A percentile compares a stretch with the other conserved stretches of the same genome.
Conservation (phyloP, 2,329 filamentous ascomycete genomes). For the Zasmidium cellare region DNA sequence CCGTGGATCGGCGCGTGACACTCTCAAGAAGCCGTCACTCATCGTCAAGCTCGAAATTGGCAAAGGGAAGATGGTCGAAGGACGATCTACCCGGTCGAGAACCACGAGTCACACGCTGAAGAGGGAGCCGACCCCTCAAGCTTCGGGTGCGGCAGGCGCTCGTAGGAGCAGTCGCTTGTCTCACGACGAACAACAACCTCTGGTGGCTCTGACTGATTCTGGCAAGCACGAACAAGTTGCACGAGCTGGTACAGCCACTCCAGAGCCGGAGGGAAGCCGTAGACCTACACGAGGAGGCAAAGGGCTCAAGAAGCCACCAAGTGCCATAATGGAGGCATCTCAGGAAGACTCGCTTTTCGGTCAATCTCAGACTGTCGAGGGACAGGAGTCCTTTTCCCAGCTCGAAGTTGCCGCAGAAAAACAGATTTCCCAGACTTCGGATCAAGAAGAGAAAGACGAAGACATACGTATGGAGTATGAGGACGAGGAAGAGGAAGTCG, state of each 20-base stretch:
- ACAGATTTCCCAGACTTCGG: constrained; percentile 29
- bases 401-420: constrained; percentile 31
- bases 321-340: constrained; percentile 55
- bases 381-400: constrained; percentile 34
- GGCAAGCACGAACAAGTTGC: constrained; percentile 58
- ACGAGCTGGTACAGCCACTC: constrained; percentile 54
- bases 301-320: constrained; percentile 49
- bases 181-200: constrained; percentile 56
- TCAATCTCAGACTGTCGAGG: constrained; percentile 29
- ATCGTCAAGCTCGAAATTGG: constrained; percentile 45
- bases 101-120: constrained; percentile 39
- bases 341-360: constrained; percentile 48
- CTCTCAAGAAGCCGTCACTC: constrained; percentile 26
- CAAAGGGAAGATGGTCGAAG: constrained; percentile 19
- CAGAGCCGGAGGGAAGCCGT: constrained; percentile 42
- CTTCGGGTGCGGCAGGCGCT: constrained; percentile 28
- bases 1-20: constrained; percentile 11
- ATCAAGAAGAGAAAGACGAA: constrained; percentile 36
- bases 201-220: constrained; percentile 60
- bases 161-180: constrained; percentile 61
- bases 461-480: constrained; percentile 33
- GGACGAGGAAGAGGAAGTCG: constrained; percentile 46
- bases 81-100: constrained; percentile 36
- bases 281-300: constrained; percentile 48
- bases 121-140: constrained; percentile 38